Conservation (phyloP, 768 basidiomycete species). For the Mycena filopes region DNA sequence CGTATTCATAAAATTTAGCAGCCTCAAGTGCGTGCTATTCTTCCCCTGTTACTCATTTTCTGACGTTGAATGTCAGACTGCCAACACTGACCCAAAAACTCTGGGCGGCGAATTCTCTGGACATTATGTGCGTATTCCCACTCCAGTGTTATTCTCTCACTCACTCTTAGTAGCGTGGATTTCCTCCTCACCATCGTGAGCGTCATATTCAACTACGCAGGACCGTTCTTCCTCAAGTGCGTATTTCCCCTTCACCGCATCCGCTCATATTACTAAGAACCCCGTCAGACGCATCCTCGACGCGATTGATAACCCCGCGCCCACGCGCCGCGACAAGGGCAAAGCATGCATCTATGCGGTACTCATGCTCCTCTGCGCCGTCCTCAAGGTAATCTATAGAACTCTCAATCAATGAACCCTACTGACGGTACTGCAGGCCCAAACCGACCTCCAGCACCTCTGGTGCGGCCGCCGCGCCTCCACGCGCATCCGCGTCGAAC, state of each 20-base stretch:
- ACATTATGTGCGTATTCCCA: slow-evolving; percentile 12
- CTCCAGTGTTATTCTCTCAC: neutral
- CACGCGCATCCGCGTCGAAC: slow-evolving; percentile 77
- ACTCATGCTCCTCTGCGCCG: slow-evolving; percentile 71
- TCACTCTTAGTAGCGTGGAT: slow-evolving; percentile 58
- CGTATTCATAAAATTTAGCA: slow-evolving; percentile 63
- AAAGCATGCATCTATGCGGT: slow-evolving; percentile 84
- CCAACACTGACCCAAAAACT: neutral
- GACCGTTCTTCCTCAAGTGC: slow-evolving; percentile 87
- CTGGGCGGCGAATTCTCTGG: slow-evolving; percentile 19
- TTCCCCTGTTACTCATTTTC: neutral
- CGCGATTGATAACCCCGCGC: slow-evolving; percentile 48
- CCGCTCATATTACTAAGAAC: neutral
- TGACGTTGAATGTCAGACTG: neutral
- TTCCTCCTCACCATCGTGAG: slow-evolving; percentile 73
- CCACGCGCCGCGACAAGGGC: slow-evolving; percentile 61
- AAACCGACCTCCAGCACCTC: slow-evolving; percentile 69
- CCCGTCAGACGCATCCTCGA: slow-evolving; percentile 24
- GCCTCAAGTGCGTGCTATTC: neutral
- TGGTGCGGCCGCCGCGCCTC: slow-evolving; percentile 83
- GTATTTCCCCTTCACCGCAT: slow-evolving; percentile 29
- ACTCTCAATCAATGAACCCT: slow-evolving; percentile 64
- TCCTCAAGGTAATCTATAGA: slow-evolving; percentile 71
- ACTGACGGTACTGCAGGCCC: neutral
- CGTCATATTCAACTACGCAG: slow-evolving; percentile 80